A percentile compares a stretch with the other conserved stretches of the same genome.
Evolutionary conservation across 371 early-diverging fungal genomes (phyloP).

Genomic region (Mucor piriformis): DNA sequence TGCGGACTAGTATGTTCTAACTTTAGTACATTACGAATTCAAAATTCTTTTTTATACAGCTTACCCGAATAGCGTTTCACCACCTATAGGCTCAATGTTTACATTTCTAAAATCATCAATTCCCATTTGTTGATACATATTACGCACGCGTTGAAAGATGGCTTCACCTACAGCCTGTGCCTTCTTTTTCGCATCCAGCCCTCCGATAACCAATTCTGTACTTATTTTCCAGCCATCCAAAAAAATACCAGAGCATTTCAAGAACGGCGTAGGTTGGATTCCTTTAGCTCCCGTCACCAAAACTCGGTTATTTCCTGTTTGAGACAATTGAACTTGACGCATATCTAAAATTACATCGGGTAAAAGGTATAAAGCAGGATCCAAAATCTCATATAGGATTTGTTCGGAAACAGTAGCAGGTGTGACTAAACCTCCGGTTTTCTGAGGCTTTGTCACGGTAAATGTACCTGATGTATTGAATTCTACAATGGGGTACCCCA

Average conservation of each 20-base stretch:
- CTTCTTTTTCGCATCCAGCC: constrained; percentile 68
- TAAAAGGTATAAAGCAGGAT: constrained; percentile 70
- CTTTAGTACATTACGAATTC: too few species aligned
- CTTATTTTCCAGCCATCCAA: constrained; percentile 72
- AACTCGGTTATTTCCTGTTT: constrained; percentile 65
- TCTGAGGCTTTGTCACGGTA: constrained; percentile 69
- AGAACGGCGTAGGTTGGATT: constrained; percentile 61
- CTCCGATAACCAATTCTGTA: constrained; percentile 70
- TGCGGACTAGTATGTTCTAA: too few species aligned
- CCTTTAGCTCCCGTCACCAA: constrained; percentile 71
- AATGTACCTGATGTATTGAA: constrained; percentile 62
- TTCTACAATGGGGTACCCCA: constrained; percentile 78
- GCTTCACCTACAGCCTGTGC: constrained; percentile 69
- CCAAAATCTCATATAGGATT: constrained; percentile 72
- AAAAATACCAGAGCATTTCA: constrained; percentile 74
- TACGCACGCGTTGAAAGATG: constrained; percentile 56
- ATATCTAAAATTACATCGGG: constrained; percentile 80
- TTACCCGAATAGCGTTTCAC: constrained; percentile 74
- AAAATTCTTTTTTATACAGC: constrained; percentile 1
- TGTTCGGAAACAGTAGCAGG: constrained; percentile 72
- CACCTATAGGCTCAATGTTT: constrained; percentile 70
- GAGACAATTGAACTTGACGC: constrained; percentile 59
- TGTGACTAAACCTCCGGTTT: constrained; percentile 72
- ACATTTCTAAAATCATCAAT: constrained; percentile 54
- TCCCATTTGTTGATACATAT: constrained; percentile 52